Percentiles rank a stretch among this genome's conserved stretches.
phyloP scores from a whole-genome alignment of 2,329 filamentous ascomycete genomes.

The Dothideomycetidae sp. region DNA sequence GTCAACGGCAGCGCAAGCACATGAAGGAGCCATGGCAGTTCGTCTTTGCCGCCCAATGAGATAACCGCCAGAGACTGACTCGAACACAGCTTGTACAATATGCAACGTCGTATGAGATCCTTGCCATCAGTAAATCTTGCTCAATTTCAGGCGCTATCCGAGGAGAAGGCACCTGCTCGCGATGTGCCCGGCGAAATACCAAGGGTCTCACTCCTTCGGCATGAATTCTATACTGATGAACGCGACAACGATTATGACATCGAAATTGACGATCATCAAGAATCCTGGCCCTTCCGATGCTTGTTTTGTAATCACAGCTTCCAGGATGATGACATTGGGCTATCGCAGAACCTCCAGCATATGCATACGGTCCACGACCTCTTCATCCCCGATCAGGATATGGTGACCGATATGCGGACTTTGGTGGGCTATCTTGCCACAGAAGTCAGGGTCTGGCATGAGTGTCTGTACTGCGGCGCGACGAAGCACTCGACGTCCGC shows the following conservation, averaged over 20 bases:
- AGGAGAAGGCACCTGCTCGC: not conserved
- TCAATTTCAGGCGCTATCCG: not conserved
- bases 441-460: conserved; percentile 18
- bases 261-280: not conserved
- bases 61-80: conserved; percentile 1
- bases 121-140: not conserved
- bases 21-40: conserved; percentile 21
- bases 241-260: too few relatives aligned
- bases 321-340: conserved; percentile 9
- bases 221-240: too few relatives aligned
- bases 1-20: conserved; percentile 16
- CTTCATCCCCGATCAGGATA: conserved; percentile 18
- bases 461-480: conserved; percentile 25
- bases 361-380: conserved; percentile 20
- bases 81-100: not conserved
- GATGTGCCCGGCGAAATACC: not conserved
- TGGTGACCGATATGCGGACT: conserved; percentile 17
- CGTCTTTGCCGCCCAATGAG: too few relatives aligned
- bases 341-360: conserved; percentile 17
- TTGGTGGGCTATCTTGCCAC: conserved; percentile 22
- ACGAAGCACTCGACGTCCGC: conserved; percentile 16
- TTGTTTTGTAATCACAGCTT: conserved; percentile 20
- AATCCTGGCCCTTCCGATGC: conserved; percentile 16
- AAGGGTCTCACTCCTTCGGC: too few relatives aligned
- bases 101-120: not conserved